Conservation (phyloP, 2,329 filamentous ascomycete genomes). For the Parascedosporium putredinis region DNA sequence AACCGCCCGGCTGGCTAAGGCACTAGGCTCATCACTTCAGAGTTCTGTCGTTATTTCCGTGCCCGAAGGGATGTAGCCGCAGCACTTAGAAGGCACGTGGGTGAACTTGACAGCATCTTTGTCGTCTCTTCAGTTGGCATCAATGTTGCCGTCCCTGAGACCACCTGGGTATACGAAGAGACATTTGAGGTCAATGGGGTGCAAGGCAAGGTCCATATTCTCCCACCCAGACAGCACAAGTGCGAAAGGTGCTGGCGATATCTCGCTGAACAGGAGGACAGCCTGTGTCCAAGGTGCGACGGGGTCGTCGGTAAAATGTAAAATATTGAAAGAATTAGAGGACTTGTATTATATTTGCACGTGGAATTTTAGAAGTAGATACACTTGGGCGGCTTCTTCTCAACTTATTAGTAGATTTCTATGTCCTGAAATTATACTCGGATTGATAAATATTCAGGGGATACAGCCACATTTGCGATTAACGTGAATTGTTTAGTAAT, state of each 20-base stretch:
- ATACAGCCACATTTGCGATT: neutral
- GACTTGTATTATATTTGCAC: neutral
- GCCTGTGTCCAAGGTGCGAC: conserved; percentile 64
- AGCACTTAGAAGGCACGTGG: conserved; percentile 26
- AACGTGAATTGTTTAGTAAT: neutral
- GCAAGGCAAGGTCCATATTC: conserved; percentile 29
- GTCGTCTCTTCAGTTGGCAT: conserved; percentile 57
- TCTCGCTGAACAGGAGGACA: conserved; percentile 53
- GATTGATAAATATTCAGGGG: neutral
- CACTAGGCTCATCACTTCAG: conserved; percentile 71
- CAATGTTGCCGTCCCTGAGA: conserved; percentile 21
- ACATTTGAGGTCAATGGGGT: conserved; percentile 30
- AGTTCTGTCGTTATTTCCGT: conserved; percentile 53
- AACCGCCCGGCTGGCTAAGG: conserved; percentile 57
- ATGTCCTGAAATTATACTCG: no score
- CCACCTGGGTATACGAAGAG: conserved; percentile 30
- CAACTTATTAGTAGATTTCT: no score
- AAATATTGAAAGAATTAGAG: neutral
- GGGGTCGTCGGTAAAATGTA: conserved; percentile 37
- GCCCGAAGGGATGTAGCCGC: conserved; percentile 23
- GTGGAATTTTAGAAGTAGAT: no score
- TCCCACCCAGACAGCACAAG: conserved; percentile 50
- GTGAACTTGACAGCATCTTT: conserved; percentile 53
- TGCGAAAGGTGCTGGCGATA: conserved; percentile 88
- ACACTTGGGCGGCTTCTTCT: no score